These are phyloP conservation scores for Harringtonia lauricola DNA, from an alignment of 2,329 filamentous ascomycete genomes.

Conservation along the genomic window DNA sequence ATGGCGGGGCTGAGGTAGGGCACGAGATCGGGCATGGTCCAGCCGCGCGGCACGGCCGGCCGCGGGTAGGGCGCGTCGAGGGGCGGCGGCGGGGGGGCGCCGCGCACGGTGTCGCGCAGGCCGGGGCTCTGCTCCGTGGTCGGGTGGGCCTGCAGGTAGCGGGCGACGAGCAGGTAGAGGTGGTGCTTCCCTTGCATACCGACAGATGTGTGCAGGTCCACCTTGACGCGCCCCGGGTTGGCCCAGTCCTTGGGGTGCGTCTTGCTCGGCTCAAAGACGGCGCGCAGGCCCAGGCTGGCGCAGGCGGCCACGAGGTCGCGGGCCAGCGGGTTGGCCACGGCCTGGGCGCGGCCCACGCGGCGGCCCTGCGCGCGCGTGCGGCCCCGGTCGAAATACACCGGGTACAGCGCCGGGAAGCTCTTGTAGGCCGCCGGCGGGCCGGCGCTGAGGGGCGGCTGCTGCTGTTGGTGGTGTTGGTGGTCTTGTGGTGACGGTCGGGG, in stretches of 20 bases:
- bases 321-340: conserved; percentile 76
- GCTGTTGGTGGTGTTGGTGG: conserved; percentile 20
- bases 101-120: conserved; percentile 61
- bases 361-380: conserved; percentile 70
- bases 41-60: conserved; percentile 70
- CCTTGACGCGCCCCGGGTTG: conserved; percentile 82
- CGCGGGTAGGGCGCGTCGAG: conserved; percentile 57
- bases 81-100: conserved; percentile 54
- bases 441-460: conserved; percentile 21
- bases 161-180: conserved; percentile 69
- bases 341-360: conserved; percentile 60
- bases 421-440: conserved; percentile 45
- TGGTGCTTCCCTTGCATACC: conserved; percentile 69
- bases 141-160: conserved; percentile 67
- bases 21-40: conserved; percentile 78
- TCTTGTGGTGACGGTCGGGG: conserved; percentile 12
- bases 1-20: conserved; percentile 83
- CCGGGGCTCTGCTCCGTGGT: conserved; percentile 59
- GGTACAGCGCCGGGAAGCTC: conserved; percentile 82
- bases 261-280: conserved; percentile 84
- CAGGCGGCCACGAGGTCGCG: conserved; percentile 84
- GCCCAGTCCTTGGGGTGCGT: conserved; percentile 94
- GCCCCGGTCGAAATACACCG: conserved; percentile 81
- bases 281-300: conserved; percentile 56
- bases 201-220: conserved; percentile 44